A percentile compares a stretch with the other conserved stretches of the same genome.
phyloP scores from a whole-genome alignment of 331 rosid genomes.

The Spiraea crenata region DNA sequence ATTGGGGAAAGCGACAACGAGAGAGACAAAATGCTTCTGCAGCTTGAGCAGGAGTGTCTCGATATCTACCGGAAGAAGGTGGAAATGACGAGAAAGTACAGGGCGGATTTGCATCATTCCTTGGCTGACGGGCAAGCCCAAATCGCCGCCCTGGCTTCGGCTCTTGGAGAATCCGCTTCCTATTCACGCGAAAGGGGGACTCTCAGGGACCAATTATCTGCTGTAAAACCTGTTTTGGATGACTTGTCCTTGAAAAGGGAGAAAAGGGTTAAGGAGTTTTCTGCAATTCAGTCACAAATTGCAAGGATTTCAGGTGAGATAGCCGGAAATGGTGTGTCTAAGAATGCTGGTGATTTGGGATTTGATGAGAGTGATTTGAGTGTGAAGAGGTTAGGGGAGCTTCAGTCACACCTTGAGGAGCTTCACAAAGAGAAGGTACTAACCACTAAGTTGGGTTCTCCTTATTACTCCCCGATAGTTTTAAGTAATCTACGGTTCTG shows the following conservation, averaged over 20 bases:
- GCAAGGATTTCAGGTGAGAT: constrained; percentile 61
- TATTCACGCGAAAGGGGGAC: constrained; percentile 64
- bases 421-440: constrained; percentile 82
- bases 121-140: constrained; percentile 68
- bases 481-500: background rate
- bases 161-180: constrained; percentile 55
- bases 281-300: constrained; percentile 59
- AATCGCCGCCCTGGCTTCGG: constrained; percentile 41
- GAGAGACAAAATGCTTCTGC: constrained; percentile 81
- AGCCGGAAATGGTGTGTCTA: constrained; percentile 48
- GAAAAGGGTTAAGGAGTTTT: constrained; percentile 58
- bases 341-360: constrained; percentile 36
- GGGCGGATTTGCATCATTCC: constrained; percentile 57
- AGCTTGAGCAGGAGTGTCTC: constrained; percentile 92
- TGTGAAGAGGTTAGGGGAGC: constrained; percentile 62
- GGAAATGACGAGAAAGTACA: constrained; percentile 70
- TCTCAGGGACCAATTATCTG: constrained; percentile 63
- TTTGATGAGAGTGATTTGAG: constrained; percentile 49
- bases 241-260: constrained; percentile 70
- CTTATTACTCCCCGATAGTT: background rate
- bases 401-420: constrained; percentile 68
- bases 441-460: background rate
- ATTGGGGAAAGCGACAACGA: constrained; percentile 78
- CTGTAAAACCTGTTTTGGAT: constrained; percentile 57
- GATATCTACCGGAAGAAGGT: constrained; percentile 76